A percentile compares a stretch with the other conserved stretches of the same genome.
These are phyloP conservation scores for Jamesozyma hellenica DNA, from an alignment of 805 yeast genomes.

Conservation along the genomic window DNA sequence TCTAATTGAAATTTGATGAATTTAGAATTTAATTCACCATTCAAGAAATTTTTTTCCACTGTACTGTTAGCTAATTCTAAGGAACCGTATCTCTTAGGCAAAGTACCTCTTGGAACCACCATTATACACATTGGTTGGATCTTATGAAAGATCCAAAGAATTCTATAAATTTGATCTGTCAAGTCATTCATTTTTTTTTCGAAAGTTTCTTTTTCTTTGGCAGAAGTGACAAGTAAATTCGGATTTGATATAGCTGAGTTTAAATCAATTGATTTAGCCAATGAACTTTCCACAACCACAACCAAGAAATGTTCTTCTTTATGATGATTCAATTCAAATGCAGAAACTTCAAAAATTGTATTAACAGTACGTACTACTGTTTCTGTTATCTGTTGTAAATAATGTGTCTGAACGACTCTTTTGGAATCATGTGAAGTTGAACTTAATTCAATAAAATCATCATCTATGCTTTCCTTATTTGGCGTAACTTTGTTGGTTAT, in stretches of 20 bases:
- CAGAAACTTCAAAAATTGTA: conserved; percentile 79
- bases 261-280: conserved; percentile 27
- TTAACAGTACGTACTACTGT: conserved; percentile 75
- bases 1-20: conserved; percentile 60
- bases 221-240: conserved; percentile 3
- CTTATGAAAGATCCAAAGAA: conserved; percentile 45
- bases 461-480: background rate
- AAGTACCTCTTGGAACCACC: conserved; percentile 66
- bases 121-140: conserved; percentile 74
- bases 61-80: conserved; percentile 85
- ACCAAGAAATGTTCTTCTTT: conserved; percentile 70
- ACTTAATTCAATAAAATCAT: background rate
- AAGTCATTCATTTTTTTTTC: conserved; percentile 26
- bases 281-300: conserved; percentile 68
- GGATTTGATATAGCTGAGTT: conserved; percentile 1
- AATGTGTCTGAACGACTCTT: conserved; percentile 40
- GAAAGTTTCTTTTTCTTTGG: conserved; percentile 11
- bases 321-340: conserved; percentile 50
- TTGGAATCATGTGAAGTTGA: conserved; percentile 1
- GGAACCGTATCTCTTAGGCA: conserved; percentile 68
- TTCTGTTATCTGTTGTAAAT: conserved; percentile 76
- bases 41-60: conserved; percentile 67
- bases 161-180: conserved; percentile 28
- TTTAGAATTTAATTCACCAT: conserved; percentile 69
- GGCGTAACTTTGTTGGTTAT: background rate